Percentiles rank a stretch among this genome's conserved stretches.
These are phyloP conservation scores for Ramalina peruviana DNA, from an alignment of 495 filamentous ascomycete genomes.

Conservation along the genomic window DNA sequence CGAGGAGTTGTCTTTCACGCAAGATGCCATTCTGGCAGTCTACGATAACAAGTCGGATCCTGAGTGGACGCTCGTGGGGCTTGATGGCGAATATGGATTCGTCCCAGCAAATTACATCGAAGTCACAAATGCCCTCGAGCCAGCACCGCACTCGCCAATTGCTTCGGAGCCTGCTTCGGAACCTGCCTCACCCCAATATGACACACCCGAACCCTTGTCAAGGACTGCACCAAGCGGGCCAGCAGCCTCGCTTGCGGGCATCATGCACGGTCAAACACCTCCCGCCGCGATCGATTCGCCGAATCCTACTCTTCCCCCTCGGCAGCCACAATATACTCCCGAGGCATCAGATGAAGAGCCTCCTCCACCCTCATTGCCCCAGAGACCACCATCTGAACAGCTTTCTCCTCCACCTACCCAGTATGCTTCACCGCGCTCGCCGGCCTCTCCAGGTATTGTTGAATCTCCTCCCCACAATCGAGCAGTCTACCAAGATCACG, in stretches of 20 bases:
- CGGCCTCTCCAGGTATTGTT: conserved; percentile 29
- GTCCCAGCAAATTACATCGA: conserved; percentile 97
- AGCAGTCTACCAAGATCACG: conserved; percentile 28
- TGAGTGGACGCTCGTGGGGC: conserved; percentile 89
- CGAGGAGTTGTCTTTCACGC: conserved; percentile 89
- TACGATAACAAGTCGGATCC: conserved; percentile 76
- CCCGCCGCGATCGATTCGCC: conserved; percentile 28
- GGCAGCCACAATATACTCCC: conserved; percentile 40
- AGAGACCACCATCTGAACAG: conserved; percentile 50
- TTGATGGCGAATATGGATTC: conserved; percentile 80
- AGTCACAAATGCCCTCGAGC: conserved; percentile 23
- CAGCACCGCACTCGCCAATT: conserved; percentile 17
- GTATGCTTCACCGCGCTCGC: conserved; percentile 31
- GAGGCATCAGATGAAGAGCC: conserved; percentile 49
- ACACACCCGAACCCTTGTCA: neutral
- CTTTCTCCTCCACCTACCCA: conserved; percentile 38
- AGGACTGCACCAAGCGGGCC: conserved; percentile 38
- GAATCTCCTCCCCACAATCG: conserved; percentile 48
- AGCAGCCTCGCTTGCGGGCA: conserved; percentile 56
- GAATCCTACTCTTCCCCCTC: conserved; percentile 25
- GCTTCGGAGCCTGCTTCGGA: conserved; percentile 4
- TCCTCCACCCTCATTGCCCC: conserved; percentile 53
- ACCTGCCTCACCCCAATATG: conserved; percentile 4
- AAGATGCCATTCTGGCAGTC: conserved; percentile 71
- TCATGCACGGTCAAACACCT: conserved; percentile 43